Base-by-base conservation (phyloP, 768 basidiomycete species). In the Pleurotus djamor region DNA sequence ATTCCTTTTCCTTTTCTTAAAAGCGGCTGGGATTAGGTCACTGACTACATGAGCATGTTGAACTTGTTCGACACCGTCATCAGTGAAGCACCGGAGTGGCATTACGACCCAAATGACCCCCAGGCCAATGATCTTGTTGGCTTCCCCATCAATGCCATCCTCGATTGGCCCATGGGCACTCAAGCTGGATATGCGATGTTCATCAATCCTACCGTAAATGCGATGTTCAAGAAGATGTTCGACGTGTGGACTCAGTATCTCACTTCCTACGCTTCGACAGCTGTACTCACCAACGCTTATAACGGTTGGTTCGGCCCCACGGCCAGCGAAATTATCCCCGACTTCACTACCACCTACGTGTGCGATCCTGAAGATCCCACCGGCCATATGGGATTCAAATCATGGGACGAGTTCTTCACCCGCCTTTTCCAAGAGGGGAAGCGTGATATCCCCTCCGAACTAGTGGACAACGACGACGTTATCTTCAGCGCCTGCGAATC, bases 391-490 rank as follows among this genome's bases (percentile, higher is more conserved):
- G 85, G 86, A 0, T 83, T 70, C 67, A 68, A 5, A 0, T 78
- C 76, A 51, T 83, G 71, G 83, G 85, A 86, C 58, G 74, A 81
- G 62, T 86, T 84, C 73, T 88, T 88, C 67, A 78, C 71, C 17
- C 67, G 84, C 0, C 59, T 62, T 4, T 76, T 83, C 66, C 68
- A 71, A n/a, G 66, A 67, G 0, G 71, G 65, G 2, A 66, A 74
- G 9, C 82, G 85, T 36, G 78, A 81, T 4, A 64, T 81, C 35
- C 35, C 36, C 12, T 4, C 37, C 2, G 57, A 68, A 12, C 44
- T 47, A 5, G 65, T 70, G 0, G 63, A 68, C 16, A 59, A 70
- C 48, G 36, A 69, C 33, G 51, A 56, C n/a, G 61, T 84, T 61
- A 71, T 88, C 64, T 76, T 71, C 59, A 78, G 73, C 60, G 71